Percentiles rank a stretch among this genome's conserved stretches.
These are phyloP conservation scores for Suillus cothurnatus DNA, from an alignment of 768 basidiomycete genomes.

Conservation along the genomic window DNA sequence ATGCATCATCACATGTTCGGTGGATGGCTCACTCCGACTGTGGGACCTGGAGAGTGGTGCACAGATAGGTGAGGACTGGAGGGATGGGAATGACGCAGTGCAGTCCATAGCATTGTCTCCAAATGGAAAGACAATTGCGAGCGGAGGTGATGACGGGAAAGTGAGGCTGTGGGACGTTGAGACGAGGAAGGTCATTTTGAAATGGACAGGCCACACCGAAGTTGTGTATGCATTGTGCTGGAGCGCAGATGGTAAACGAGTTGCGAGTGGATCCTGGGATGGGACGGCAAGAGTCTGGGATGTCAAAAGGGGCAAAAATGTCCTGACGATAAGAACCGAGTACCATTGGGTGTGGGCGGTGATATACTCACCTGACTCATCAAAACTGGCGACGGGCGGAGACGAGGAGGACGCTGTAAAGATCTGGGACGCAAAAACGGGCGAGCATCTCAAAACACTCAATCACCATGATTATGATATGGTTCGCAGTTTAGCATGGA, in stretches of 20 bases:
- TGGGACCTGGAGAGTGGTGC: neutral
- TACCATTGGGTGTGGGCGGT: neutral
- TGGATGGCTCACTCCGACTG: neutral
- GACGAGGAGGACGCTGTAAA: neutral
- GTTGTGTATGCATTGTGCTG: neutral
- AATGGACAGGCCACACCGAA: neutral
- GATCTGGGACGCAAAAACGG: neutral
- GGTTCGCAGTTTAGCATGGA: neutral
- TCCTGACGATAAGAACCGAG: neutral
- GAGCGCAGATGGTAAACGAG: neutral
- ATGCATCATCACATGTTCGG: neutral
- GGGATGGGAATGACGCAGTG: neutral
- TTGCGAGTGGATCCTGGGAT: neutral
- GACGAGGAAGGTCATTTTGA: neutral
- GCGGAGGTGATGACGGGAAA: neutral
- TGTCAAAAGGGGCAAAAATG: neutral
- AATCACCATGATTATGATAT: fast-evolving
- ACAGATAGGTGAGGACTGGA: neutral
- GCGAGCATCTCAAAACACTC: neutral
- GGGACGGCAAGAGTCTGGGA: neutral
- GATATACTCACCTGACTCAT: neutral
- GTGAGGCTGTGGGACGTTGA: neutral
- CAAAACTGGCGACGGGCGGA: neutral
- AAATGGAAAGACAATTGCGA: neutral
- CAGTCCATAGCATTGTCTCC: neutral